A percentile compares a stretch with the other conserved stretches of the same genome.
These are phyloP conservation scores for Ophiognomonia clavigignenti-juglandacearum DNA, from an alignment of 2,329 filamentous ascomycete species.

Conservation along the genomic window DNA sequence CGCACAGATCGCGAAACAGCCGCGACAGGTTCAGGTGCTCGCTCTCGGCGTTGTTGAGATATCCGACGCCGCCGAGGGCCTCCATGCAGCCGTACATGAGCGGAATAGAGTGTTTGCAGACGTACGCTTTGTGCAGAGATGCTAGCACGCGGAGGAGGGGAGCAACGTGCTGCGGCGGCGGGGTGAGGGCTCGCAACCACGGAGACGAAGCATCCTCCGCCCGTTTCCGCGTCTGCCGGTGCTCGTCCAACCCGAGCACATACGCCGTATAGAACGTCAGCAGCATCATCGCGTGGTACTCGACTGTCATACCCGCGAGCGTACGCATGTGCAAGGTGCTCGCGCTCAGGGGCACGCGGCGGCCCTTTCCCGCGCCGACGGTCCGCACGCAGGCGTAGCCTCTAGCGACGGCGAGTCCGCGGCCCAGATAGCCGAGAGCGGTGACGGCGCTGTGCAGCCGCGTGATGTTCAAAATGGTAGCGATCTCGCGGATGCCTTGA, in stretches of 20 bases:
- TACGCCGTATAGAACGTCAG: constrained; percentile 49
- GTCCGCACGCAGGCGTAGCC: constrained; percentile 54
- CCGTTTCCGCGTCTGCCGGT: too few species aligned
- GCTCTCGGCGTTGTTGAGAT: constrained; percentile 56
- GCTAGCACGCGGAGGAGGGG: constrained; percentile 53
- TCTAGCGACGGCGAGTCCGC: constrained; percentile 52
- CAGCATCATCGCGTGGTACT: constrained; percentile 53
- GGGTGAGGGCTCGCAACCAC: constrained; percentile 25
- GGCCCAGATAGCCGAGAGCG: constrained; percentile 47
- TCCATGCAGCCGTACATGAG: constrained; percentile 58
- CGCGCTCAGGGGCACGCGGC: constrained; percentile 42
- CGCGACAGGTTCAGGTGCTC: constrained; percentile 63
- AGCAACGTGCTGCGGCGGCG: constrained; percentile 26
- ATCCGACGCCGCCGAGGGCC: constrained; percentile 61
- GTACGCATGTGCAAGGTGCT: constrained; percentile 54
- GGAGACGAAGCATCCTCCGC: constrained; percentile 17
- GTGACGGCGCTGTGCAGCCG: constrained; percentile 52
- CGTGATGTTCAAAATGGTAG: constrained; percentile 63
- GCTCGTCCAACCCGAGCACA: constrained; percentile 49
- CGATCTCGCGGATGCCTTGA: constrained; percentile 62
- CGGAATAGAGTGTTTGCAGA: constrained; percentile 44
- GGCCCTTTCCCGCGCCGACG: constrained; percentile 39
- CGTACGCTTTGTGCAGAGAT: constrained; percentile 56
- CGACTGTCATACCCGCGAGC: constrained; percentile 48
- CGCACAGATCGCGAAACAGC: constrained; percentile 59